phyloP scores from a whole-genome alignment of 768 basidiomycete genomes.

The Cystobasidium ongulense region DNA sequence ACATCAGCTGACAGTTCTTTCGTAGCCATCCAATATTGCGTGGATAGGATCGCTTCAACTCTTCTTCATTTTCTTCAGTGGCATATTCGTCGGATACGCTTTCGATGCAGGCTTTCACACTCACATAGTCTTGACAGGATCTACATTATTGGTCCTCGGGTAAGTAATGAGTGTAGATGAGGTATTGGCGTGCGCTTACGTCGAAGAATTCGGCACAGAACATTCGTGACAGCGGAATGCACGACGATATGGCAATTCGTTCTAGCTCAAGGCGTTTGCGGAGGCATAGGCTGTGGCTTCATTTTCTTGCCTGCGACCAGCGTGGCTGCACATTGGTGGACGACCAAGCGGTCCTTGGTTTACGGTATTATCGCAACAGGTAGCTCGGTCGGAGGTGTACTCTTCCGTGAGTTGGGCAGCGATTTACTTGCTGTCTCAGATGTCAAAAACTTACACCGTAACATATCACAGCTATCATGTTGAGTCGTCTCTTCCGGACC shows the following conservation, averaged over 20 bases:
- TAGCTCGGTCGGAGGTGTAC: slow-evolving; percentile 57
- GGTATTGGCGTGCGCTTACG: too few species aligned
- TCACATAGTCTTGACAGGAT: slow-evolving; percentile 43
- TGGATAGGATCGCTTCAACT: slow-evolving; percentile 54
- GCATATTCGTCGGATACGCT: slow-evolving; percentile 50
- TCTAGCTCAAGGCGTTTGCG: slow-evolving; percentile 25
- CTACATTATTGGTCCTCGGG: not conserved
- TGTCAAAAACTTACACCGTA: too few species aligned
- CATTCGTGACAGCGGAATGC: slow-evolving; percentile 25
- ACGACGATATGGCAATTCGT: slow-evolving; percentile 22
- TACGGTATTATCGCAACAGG: slow-evolving; percentile 64
- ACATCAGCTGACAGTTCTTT: not conserved
- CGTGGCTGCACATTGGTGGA: slow-evolving; percentile 61
- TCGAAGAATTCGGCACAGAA: slow-evolving; percentile 47
- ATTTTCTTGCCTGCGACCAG: slow-evolving; percentile 56
- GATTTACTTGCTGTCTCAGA: too few species aligned
- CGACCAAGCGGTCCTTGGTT: slow-evolving; percentile 60
- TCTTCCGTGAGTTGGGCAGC: slow-evolving; percentile 49
- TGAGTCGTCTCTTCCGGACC: slow-evolving; percentile 50
- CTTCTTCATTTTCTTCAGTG: slow-evolving; percentile 50
- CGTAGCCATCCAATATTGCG: slow-evolving; percentile 36
- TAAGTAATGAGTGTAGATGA: too few species aligned
- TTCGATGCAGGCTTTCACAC: slow-evolving; percentile 52
- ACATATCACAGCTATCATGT: slow-evolving; percentile 47
- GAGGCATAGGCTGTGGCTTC: slow-evolving; percentile 45